Conservation (phyloP, 768 basidiomycete species). For the Pleurotus sapidus region DNA sequence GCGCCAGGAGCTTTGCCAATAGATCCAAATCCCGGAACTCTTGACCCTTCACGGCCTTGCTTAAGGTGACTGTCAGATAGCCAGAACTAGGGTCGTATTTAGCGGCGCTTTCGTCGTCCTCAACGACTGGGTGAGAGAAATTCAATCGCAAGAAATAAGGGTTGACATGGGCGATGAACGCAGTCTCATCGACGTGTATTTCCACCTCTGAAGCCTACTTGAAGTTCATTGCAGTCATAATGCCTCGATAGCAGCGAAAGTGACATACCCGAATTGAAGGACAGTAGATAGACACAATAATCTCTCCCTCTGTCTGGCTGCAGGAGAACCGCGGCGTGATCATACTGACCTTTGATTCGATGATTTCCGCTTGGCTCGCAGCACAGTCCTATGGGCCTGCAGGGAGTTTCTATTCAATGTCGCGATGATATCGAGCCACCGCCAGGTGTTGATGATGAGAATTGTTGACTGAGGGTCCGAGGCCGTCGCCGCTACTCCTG, state of each 20-base stretch:
- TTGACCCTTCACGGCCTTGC: slow-evolving; percentile 65
- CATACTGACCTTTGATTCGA: slow-evolving; percentile 35
- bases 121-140: slow-evolving; percentile 62
- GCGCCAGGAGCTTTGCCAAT: slow-evolving; percentile 73
- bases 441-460: neutral
- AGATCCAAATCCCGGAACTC: slow-evolving; percentile 78
- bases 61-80: slow-evolving; percentile 69
- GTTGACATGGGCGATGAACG: slow-evolving; percentile 74
- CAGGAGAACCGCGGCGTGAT: slow-evolving; percentile 78
- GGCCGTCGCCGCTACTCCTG: neutral
- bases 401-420: neutral
- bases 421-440: neutral
- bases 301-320: slow-evolving; percentile 52
- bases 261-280: slow-evolving; percentile 65
- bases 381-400: neutral
- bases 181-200: slow-evolving; percentile 67
- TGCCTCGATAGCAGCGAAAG: slow-evolving; percentile 1
- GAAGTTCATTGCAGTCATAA: slow-evolving; percentile 13
- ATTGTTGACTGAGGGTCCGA: neutral
- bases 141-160: slow-evolving; percentile 83
- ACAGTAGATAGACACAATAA: slow-evolving; percentile 63
- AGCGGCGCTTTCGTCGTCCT: slow-evolving; percentile 71
- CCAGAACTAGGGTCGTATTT: slow-evolving; percentile 77
- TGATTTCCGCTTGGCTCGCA: too few species aligned
- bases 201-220: slow-evolving; percentile 81